Evolutionary conservation across 192 early-diverging fungal species (phyloP).

Genomic region (Funneliformis geosporum): DNA sequence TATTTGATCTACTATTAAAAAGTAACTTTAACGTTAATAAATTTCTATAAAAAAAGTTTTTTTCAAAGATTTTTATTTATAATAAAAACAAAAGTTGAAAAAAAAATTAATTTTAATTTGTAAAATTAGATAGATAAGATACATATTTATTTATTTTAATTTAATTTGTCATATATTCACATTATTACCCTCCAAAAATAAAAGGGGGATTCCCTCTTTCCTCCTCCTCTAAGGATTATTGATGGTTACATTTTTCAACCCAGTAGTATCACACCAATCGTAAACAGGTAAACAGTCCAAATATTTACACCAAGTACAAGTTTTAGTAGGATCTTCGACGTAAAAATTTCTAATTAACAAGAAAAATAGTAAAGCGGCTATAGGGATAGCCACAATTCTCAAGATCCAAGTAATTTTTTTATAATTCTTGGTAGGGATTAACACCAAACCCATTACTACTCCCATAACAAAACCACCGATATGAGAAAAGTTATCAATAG

Average conservation of each 20-base stretch:
- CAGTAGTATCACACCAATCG: slow-evolving; percentile 54
- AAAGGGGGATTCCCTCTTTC: too few relatives aligned
- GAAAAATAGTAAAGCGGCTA: slow-evolving; percentile 47
- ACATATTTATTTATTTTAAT: too few relatives aligned
- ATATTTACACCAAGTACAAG: slow-evolving; percentile 66
- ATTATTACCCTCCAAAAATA: too few relatives aligned
- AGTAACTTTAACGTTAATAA: too few relatives aligned
- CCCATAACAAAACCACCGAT: slow-evolving; percentile 76
- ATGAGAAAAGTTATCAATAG: slow-evolving; percentile 87
- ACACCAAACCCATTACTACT: slow-evolving; percentile 64
- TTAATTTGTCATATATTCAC: too few relatives aligned
- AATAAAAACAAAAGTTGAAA: too few relatives aligned
- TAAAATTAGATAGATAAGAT: too few relatives aligned
- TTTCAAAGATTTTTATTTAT: too few relatives aligned
- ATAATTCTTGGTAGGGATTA: slow-evolving; percentile 65
- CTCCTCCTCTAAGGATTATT: not conserved
- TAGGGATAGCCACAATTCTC: slow-evolving; percentile 40
- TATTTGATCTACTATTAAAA: too few relatives aligned
- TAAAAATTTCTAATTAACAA: slow-evolving; percentile 54
- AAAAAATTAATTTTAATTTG: too few relatives aligned
- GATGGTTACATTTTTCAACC: not conserved
- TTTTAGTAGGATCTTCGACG: slow-evolving; percentile 41
- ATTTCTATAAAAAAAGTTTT: too few relatives aligned
- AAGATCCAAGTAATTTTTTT: slow-evolving; percentile 41
- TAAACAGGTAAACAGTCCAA: slow-evolving; percentile 51